These are phyloP conservation scores for Wolfiporia cocos DNA, from an alignment of 1,284 basidiomycete genomes.

Conservation along the genomic window DNA sequence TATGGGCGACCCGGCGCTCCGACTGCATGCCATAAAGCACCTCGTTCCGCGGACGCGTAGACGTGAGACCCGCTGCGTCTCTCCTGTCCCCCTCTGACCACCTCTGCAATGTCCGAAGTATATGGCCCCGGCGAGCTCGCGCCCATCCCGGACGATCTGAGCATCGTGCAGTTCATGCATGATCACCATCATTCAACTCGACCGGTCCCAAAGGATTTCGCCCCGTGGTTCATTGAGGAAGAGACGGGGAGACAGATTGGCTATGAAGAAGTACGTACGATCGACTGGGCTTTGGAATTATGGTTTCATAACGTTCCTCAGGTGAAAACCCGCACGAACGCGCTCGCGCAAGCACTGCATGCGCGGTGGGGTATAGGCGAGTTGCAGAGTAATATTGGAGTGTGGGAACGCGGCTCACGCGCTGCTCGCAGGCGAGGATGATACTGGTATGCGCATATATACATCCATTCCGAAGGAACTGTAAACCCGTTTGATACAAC, in stretches of 20 bases:
- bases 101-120: slow-evolving; percentile 30
- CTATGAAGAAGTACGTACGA: slow-evolving; percentile 44
- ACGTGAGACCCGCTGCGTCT: no score
- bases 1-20: no score
- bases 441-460: slow-evolving; percentile 13
- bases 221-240: slow-evolving; percentile 59
- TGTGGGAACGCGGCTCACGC: not conserved
- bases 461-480: not conserved
- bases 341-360: slow-evolving; percentile 18
- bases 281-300: slow-evolving; percentile 1
- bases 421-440: slow-evolving; percentile 13
- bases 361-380: slow-evolving; percentile 17
- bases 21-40: no score
- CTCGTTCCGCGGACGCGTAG: no score
- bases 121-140: slow-evolving; percentile 34
- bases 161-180: slow-evolving; percentile 68
- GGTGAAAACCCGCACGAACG: slow-evolving; percentile 17
- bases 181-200: slow-evolving; percentile 43
- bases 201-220: slow-evolving; percentile 28
- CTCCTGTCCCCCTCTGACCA: not conserved
- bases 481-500: not conserved
- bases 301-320: not conserved
- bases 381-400: no score
- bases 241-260: slow-evolving; percentile 40
- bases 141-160: slow-evolving; percentile 59